Base-by-base conservation (phyloP, 352 stramenopile species). In the Aphanomyces cochlioides region DNA sequence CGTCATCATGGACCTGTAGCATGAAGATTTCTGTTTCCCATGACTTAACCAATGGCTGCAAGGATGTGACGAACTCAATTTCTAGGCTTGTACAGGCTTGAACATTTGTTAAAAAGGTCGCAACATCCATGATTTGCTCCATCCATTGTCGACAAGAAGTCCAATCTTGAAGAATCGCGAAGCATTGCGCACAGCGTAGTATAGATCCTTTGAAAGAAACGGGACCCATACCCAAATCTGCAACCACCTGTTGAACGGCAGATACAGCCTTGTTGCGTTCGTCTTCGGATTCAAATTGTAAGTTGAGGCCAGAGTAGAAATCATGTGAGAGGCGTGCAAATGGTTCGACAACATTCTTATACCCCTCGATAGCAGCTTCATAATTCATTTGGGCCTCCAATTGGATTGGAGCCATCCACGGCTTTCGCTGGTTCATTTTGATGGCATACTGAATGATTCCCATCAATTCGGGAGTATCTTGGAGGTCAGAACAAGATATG, bases 301-400 rank as follows among this genome's bases (percentile, higher is more conserved):
- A 47, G 2, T 71, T 15, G 19, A 61, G 28, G 28, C 50, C 21
- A 1, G 36, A 37, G 7, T 19, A 36, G 28, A 36, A 38, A 10
- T 34, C 6, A 10, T 3, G n/a, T 13, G 34, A 7, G 13, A 72
- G 43, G 15, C 12, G 8, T 17, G 85, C 57, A n/a, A 75, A 74
- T 53, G 73, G 72, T 36, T 87, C 47, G 56, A 87, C 39, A 7
- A 64, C 41, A 8, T 59, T 63, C 66, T 83, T 76, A 58, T 87
- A 91, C 64, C 77, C 74, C 39, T 56, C 60, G 8, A 74, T 71
- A 36, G 87, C 82, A 40, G 86, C 83, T 85, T 92, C 84, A 50
- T 89, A 90, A 60, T 76, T 72, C 76, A 88, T 81, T 63, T 85
- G 76, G 41, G 84, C 72, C 56, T 86, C 79, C 34, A 80, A 74